A percentile compares a stretch with the other conserved stretches of the same genome.
Evolutionary conservation across 116 monocot genomes (phyloP).

Genomic region (Iris pallida): DNA sequence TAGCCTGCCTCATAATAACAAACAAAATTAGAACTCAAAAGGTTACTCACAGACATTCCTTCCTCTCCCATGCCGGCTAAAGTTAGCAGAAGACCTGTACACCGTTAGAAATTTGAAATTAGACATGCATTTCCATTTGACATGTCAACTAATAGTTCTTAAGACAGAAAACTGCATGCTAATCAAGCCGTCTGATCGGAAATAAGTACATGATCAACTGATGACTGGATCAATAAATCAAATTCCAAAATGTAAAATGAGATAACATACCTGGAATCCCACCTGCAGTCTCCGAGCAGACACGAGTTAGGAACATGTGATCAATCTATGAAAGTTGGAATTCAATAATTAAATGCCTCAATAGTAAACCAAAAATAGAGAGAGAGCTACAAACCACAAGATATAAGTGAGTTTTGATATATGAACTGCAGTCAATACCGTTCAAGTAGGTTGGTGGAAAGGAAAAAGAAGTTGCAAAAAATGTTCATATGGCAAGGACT

Average conservation of each 20-base stretch:
- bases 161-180: background rate
- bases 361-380: too few relatives aligned
- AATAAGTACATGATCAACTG: background rate
- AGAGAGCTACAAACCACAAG: too few relatives aligned
- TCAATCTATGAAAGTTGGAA: conserved; percentile 51
- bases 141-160: background rate
- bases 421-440: too few relatives aligned
- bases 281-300: conserved; percentile 97
- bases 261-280: conserved; percentile 81
- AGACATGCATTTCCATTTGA: background rate
- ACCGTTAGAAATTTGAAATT: background rate
- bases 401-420: too few relatives aligned
- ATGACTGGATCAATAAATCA: background rate
- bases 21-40: background rate
- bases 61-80: conserved; percentile 95
- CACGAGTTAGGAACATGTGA: conserved; percentile 91
- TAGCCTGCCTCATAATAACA: background rate
- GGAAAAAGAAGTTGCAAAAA: background rate
- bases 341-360: too few relatives aligned
- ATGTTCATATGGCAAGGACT: background rate
- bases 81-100: conserved; percentile 80
- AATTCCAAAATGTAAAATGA: background rate
- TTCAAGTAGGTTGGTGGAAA: background rate
- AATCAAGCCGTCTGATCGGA: background rate
- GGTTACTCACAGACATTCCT: conserved; percentile 81